Evolutionary conservation across 805 yeast genomes (phyloP), one percentile per base, ranked within the genome.

Genomic region (Saccharomycopsis sp.): DNA sequence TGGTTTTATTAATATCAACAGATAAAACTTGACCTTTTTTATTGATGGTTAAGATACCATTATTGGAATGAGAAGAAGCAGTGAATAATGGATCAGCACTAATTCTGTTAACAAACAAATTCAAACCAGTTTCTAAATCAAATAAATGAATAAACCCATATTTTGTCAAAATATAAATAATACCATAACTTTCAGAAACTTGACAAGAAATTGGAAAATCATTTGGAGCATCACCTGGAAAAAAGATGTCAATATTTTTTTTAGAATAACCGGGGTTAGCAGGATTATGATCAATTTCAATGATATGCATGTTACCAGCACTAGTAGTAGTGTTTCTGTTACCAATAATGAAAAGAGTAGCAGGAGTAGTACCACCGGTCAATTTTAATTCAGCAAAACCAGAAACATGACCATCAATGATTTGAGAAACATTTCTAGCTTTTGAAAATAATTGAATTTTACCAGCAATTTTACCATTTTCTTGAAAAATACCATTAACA

Each of bases 341-440:
- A 53, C 95, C 97, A 57, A 89, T 88, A 45, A 94, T 83, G 60
- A 92, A 89, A 25, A 89, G 77, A 61, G 85, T 87, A 37, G 94
- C 83, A 31, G 84, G 84, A 21, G 76, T 52, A n/a, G 68, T 46
- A 30, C 88, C 84, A 41, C 86, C 86, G 39, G 76, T 81, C 51
- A 89, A 67, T 46, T 76, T 70, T 48, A 92, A 65, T 45, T 70
- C 67, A 40, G 95, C 86, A 64, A 92, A 92, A 31, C 77, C 76
- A 45, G 95, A 92, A 41, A 94, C 97, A 61, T 92, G 98, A 53
- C 98, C 98, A 57, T 92, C 97, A 52, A 92, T 85, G 17, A 95
- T 88, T 65, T 92, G 99, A 12, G 96, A 88, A 30, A 89, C 84
- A 56, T 83, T 82, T 64, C 97, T 79, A 40, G 79, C 76, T 58